Conservation (phyloP, 305 asterid genomes). For the Striga hermonthica region DNA sequence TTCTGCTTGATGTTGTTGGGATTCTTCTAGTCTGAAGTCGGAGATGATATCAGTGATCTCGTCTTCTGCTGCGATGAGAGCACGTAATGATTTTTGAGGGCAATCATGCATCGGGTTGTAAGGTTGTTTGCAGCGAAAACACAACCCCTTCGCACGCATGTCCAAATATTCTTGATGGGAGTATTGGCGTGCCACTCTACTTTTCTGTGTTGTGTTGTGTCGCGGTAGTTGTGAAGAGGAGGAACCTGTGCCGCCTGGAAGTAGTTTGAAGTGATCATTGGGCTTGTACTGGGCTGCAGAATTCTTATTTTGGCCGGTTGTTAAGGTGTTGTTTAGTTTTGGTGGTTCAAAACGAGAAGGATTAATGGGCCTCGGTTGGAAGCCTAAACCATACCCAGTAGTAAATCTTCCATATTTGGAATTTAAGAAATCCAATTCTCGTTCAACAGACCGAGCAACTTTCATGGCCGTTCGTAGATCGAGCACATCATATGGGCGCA, state of each 20-base stretch:
- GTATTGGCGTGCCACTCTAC: neutral
- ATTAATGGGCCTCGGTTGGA: no score
- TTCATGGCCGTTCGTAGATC: neutral
- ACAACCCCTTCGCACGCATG: neutral
- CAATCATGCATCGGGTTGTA: neutral
- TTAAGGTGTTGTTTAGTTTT: no score
- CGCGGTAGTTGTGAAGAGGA: no score
- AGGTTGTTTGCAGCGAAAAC: neutral
- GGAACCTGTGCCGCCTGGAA: no score
- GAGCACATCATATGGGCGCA: neutral
- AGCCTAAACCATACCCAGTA: no score
- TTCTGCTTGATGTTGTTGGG: neutral
- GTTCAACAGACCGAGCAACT: no score
- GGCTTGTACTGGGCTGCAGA: no score
- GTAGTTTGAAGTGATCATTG: no score
- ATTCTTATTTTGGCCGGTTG: no score
- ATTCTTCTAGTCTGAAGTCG: neutral
- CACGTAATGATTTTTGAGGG: neutral
- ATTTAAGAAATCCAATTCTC: neutral
- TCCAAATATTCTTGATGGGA: neutral
- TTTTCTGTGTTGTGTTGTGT: no score
- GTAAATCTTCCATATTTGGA: neutral
- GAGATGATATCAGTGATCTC: neutral
- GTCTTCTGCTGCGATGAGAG: neutral
- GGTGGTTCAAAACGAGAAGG: no score